A percentile compares a stretch with the other conserved stretches of the same genome.
phyloP scores from a whole-genome alignment of 2,329 filamentous ascomycete species.

The Berkeleyomyces rouxiae region DNA sequence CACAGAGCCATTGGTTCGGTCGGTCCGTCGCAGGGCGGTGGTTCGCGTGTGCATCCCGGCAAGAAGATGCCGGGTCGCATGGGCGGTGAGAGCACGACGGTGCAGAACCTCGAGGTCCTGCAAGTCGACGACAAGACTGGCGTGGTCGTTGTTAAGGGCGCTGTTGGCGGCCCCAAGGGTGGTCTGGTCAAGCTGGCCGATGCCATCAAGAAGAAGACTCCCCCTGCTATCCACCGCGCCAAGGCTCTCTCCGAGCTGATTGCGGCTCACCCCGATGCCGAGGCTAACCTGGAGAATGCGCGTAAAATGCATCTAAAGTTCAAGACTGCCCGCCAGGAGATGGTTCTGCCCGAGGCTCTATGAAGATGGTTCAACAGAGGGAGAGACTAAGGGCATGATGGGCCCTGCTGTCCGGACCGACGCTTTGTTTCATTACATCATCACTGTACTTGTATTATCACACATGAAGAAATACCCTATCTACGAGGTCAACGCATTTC shows the following conservation, averaged over 20 bases:
- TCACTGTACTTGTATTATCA: constrained; percentile 12
- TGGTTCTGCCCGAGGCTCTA: constrained; percentile 19
- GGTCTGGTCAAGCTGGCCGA: constrained; percentile 75
- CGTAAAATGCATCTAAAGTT: constrained; percentile 35
- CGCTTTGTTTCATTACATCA: constrained; percentile 2
- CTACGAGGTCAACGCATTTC: neutral
- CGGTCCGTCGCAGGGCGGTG: constrained; percentile 78
- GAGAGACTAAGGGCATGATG: neutral
- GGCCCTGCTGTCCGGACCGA: neutral
- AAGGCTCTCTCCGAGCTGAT: constrained; percentile 6
- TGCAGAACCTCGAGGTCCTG: constrained; percentile 81
- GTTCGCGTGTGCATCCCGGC: constrained; percentile 80
- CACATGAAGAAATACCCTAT: neutral
- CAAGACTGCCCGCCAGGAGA: constrained; percentile 30
- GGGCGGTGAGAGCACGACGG: constrained; percentile 75
- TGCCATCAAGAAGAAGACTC: constrained; percentile 64
- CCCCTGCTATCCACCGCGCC: constrained; percentile 26
- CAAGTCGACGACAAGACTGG: constrained; percentile 77
- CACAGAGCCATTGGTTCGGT: constrained; percentile 84
- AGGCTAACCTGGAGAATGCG: constrained; percentile 31
- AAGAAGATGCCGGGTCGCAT: constrained; percentile 98
- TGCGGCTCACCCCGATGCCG: constrained; percentile 31
- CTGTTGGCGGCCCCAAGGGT: constrained; percentile 76
- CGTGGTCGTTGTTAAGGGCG: constrained; percentile 73
- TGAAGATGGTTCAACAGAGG: constrained; percentile 20